Conservation (phyloP, 768 basidiomycete genomes). For the Tylopilus intermedius region DNA sequence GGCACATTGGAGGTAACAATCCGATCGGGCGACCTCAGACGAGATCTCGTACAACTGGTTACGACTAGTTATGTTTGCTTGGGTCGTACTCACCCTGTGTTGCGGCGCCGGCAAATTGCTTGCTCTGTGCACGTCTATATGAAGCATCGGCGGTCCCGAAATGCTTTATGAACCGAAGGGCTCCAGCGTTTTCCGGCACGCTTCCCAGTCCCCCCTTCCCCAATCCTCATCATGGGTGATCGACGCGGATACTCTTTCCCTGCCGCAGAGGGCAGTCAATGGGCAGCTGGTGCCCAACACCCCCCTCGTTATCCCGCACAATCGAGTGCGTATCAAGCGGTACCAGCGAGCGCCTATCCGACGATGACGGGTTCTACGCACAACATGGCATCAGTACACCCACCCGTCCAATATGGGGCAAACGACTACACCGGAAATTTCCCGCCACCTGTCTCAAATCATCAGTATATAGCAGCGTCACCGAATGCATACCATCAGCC, state of each 20-base stretch:
- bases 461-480: conserved; percentile 21
- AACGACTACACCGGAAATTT: conserved; percentile 19
- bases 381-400: conserved; percentile 18
- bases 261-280: conserved; percentile 17
- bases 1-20: conserved; percentile 25
- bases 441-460: conserved; percentile 14
- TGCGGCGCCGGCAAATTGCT: conserved; percentile 30
- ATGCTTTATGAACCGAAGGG: conserved; percentile 30
- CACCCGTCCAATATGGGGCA: conserved; percentile 21
- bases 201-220: conserved; percentile 2
- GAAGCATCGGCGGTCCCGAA: conserved; percentile 28
- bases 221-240: conserved; percentile 22
- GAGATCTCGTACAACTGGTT: conserved; percentile 29
- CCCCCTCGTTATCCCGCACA: conserved; percentile 22
- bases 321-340: conserved; percentile 20
- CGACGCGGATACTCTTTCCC: conserved; percentile 30
- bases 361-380: conserved; percentile 13
- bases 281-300: conserved; percentile 20
- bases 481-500: conserved; percentile 20
- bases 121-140: conserved; percentile 26
- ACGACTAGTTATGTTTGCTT: conserved; percentile 26
- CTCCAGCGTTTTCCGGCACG: conserved; percentile 8
- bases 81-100: conserved; percentile 30
- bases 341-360: conserved; percentile 18
- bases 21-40: conserved; percentile 25